Percentiles rank a stretch among this genome's conserved stretches.
Evolutionary conservation across 2,329 filamentous ascomycete genomes (phyloP).

Genomic region (Chrysoporthe cubensis): DNA sequence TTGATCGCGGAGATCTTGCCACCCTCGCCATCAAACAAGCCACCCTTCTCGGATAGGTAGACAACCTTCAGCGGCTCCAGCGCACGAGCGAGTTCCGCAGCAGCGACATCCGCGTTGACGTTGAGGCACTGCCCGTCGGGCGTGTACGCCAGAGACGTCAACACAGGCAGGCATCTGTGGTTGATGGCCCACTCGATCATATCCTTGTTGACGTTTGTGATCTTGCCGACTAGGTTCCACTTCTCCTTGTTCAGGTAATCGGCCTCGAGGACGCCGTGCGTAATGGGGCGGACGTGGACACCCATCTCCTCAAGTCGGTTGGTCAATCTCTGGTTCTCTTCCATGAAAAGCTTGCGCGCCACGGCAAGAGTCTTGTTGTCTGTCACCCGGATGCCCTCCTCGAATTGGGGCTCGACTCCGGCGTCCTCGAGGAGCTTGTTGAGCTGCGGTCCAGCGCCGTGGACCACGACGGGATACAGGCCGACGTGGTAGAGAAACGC

Average conservation of each 20-base stretch:
- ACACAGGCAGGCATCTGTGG: conserved; percentile 86
- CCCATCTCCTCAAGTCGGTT: conserved; percentile 89
- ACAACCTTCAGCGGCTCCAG: conserved; percentile 96
- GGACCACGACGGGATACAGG: conserved; percentile 92
- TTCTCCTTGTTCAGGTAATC: conserved; percentile 97
- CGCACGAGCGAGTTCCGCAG: conserved; percentile 85
- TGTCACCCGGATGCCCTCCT: conserved; percentile 94
- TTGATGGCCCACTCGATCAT: conserved; percentile 91
- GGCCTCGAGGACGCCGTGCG: conserved; percentile 85
- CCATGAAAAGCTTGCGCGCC: conserved; percentile 88
- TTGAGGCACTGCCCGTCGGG: conserved; percentile 91
- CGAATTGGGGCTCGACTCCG: conserved; percentile 92
- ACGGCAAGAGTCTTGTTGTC: conserved; percentile 93
- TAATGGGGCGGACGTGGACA: conserved; percentile 86
- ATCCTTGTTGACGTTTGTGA: conserved; percentile 87
- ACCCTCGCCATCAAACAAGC: conserved; percentile 88
- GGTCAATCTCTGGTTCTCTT: conserved; percentile 92
- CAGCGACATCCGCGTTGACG: conserved; percentile 96
- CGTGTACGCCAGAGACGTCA: conserved; percentile 96
- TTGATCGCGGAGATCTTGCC: conserved; percentile 98
- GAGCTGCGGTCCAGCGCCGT: conserved; percentile 92
- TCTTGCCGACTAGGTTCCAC: conserved; percentile 94
- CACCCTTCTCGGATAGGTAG: conserved; percentile 97
- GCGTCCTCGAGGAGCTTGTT: conserved; percentile 89
- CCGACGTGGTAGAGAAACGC: conserved; percentile 94